These are phyloP conservation scores for Thymus mandschuricus DNA, from an alignment of 257 asterid species.

Conservation along the genomic window DNA sequence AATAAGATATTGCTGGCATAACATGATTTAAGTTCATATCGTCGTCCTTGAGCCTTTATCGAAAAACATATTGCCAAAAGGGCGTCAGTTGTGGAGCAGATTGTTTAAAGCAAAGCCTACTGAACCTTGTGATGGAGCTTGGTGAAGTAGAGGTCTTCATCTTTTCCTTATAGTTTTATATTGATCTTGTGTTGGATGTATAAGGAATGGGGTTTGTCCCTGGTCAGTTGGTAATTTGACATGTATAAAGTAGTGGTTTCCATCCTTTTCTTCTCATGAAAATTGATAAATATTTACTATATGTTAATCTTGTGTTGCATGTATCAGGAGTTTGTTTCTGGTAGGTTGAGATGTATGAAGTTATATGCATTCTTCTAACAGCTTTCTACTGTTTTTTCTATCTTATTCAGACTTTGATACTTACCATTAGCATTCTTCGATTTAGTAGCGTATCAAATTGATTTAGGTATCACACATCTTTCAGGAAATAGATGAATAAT, in stretches of 20 bases:
- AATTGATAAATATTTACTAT: too few relatives aligned
- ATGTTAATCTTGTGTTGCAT: too few relatives aligned
- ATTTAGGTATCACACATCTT: too few relatives aligned
- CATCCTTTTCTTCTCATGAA: too few relatives aligned
- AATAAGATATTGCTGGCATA: not conserved
- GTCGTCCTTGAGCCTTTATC: not conserved
- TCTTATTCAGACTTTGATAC: not conserved
- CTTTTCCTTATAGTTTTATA: not conserved
- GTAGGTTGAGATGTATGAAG: not conserved
- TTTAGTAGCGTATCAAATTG: not conserved
- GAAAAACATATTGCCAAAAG: constrained; percentile 10
- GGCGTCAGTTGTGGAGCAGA: not conserved
- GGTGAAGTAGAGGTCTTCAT: not conserved
- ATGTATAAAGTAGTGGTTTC: too few relatives aligned
- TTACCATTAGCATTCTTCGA: not conserved
- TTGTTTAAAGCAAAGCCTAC: constrained; percentile 1
- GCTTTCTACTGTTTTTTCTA: not conserved
- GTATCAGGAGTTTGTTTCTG: not conserved
- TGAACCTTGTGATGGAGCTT: not conserved
- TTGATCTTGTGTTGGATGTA: too few relatives aligned
- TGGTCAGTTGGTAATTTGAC: too few relatives aligned
- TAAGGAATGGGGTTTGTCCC: too few relatives aligned
- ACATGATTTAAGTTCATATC: not conserved
- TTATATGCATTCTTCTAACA: not conserved
- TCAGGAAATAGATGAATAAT: not conserved